These are phyloP conservation scores for Oryza longistaminata DNA, from an alignment of 176 grass and related monocot species.

Conservation along the genomic window DNA sequence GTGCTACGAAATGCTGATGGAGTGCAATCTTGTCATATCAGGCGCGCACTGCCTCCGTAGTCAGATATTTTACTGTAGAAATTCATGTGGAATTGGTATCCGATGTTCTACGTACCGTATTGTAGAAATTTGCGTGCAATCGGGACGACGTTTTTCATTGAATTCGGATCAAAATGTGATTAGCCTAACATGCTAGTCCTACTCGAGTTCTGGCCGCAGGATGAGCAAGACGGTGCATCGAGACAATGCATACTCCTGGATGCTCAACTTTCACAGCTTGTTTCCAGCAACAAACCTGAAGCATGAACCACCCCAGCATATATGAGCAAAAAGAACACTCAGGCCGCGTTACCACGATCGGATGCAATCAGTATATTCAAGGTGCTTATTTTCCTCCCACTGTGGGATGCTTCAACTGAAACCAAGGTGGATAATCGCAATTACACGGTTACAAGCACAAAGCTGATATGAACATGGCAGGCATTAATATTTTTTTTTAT, in stretches of 20 bases:
- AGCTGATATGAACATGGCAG: constrained; percentile 42
- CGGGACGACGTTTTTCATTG: not conserved
- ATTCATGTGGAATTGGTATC: not conserved
- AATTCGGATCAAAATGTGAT: too few relatives aligned
- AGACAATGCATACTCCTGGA: too few relatives aligned
- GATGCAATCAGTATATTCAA: constrained; percentile 21
- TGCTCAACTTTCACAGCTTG: not conserved
- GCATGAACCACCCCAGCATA: not conserved
- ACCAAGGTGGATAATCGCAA: constrained; percentile 15
- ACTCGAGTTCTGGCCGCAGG: not conserved
- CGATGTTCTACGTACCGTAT: not conserved
- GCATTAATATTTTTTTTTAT: constrained; percentile 14
- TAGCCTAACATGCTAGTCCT: too few relatives aligned
- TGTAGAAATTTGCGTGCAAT: not conserved
- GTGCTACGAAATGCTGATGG: not conserved
- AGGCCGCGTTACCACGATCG: not conserved
- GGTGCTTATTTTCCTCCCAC: constrained; percentile 48
- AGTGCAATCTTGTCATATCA: not conserved
- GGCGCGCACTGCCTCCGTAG: not conserved
- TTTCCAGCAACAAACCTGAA: not conserved
- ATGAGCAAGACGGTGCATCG: not conserved
- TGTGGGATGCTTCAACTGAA: constrained; percentile 5
- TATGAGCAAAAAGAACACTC: not conserved
- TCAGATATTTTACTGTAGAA: not conserved
- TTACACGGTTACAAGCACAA: constrained; percentile 42